Evolutionary conservation across 2,329 filamentous ascomycete species (phyloP).

Genomic region (Hymenoscyphus linearis): DNA sequence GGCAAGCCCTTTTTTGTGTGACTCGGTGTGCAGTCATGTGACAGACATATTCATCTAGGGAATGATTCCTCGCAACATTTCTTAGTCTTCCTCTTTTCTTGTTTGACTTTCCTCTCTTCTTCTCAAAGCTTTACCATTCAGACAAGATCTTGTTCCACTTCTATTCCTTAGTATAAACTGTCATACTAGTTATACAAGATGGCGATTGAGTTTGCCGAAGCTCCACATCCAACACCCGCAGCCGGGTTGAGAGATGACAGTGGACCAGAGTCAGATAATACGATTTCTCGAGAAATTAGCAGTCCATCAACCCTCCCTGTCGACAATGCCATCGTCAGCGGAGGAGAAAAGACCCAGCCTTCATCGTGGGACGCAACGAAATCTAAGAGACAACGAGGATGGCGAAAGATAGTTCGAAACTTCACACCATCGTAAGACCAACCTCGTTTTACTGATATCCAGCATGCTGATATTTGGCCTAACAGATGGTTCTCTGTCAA

Average conservation of each 20-base stretch:
- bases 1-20: too few relatives aligned
- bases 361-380: neutral
- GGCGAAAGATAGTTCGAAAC: slow-evolving; percentile 41
- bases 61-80: too few relatives aligned
- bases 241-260: slow-evolving; percentile 1
- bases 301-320: neutral
- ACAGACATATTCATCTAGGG: too few relatives aligned
- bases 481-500: slow-evolving; percentile 53
- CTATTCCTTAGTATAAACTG: neutral
- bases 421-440: slow-evolving; percentile 48
- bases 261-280: slow-evolving; percentile 4
- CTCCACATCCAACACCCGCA: neutral
- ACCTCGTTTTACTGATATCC: neutral
- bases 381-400: slow-evolving; percentile 11
- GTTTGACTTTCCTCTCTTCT: neutral
- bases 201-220: neutral
- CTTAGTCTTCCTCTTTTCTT: neutral
- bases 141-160: neutral
- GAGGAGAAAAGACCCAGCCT: neutral
- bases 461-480: neutral
- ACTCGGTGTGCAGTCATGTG: too few relatives aligned
- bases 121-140: neutral
- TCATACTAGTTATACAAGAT: neutral
- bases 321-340: neutral
- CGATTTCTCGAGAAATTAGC: neutral